Base-by-base conservation (phyloP, 305 asterid species). In the Withania somnifera region DNA sequence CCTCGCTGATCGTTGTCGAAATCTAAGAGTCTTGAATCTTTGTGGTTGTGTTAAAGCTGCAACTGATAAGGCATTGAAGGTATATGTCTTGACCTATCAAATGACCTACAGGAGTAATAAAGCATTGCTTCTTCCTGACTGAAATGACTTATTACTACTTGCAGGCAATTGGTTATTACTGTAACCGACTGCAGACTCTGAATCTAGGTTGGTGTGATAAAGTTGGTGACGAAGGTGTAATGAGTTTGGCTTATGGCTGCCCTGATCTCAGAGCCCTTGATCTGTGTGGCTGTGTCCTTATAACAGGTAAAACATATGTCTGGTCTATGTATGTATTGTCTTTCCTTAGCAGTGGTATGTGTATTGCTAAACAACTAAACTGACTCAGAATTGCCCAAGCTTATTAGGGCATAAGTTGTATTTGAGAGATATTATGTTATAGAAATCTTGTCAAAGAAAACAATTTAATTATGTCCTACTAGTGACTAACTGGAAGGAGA, bases 161-260 rank as follows among this genome's bases (percentile, higher is more conserved):
- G 87, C 89, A 96, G 99, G 93, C 94, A 2, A 92, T 97, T 26
- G 99, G 95, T 56, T 87, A 88, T 80, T 91, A 92, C 83, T 97
- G 99, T 85, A 86, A 84, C 84, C 92, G 94, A 80, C 63, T 97
- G 93, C 98, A 91, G 89, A 85, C 89, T 1, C 69, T 97, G 84
- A 94, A 88, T 84, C 90, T 97, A 11, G 98, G 99, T 82, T 97
- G 99, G 99, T 97, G 99, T 26, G 99, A 97, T 52, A 90, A 88
- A 30, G 90, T 97, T 64, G 85, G 98, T 6, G 99, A 97, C 84
- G 95, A 88, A 77, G 99, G 98, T 32, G 95, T 97, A 17, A 97
- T 89, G 89, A 91, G 97, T 84, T 90, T 97, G 68, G 98, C 99
- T n/a, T 90, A 92, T 80, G 98, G 98, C 11, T 97, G 99, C 88